phyloP scores from a whole-genome alignment of 331 rosid species.

The Pyrus hybrid region DNA sequence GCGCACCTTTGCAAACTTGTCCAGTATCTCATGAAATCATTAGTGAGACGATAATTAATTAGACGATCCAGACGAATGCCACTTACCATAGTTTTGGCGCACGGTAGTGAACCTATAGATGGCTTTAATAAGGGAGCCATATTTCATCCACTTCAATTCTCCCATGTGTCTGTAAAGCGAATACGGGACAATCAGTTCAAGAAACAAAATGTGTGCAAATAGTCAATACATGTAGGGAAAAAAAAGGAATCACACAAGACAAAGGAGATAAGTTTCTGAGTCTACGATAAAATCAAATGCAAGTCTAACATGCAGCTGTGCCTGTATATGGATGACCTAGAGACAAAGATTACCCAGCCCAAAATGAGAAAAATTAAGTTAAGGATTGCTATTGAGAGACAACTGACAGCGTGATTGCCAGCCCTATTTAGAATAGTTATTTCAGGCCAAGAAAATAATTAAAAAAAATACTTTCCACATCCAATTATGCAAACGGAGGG shows the following conservation, averaged over 20 bases:
- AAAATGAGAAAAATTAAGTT: background rate
- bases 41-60: background rate
- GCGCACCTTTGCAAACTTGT: background rate
- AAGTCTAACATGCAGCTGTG: background rate
- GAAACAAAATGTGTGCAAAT: background rate
- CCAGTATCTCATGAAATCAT: background rate
- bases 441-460: background rate
- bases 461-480: background rate
- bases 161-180: slow-evolving; percentile 65
- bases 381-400: background rate
- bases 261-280: background rate
- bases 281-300: background rate
- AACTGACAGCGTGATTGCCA: background rate
- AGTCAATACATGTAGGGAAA: background rate
- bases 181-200: background rate
- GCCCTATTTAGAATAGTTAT: background rate
- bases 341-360: background rate
- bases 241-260: background rate
- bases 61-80: background rate
- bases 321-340: background rate
- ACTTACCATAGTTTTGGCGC: slow-evolving; percentile 74
- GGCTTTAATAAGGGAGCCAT: slow-evolving; percentile 63
- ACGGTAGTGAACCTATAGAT: slow-evolving; percentile 49
- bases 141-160: slow-evolving; percentile 38
- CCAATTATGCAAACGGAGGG: too few relatives aligned